Base-by-base conservation (phyloP, 495 filamentous ascomycete species). In the Usnea hakonensis region DNA sequence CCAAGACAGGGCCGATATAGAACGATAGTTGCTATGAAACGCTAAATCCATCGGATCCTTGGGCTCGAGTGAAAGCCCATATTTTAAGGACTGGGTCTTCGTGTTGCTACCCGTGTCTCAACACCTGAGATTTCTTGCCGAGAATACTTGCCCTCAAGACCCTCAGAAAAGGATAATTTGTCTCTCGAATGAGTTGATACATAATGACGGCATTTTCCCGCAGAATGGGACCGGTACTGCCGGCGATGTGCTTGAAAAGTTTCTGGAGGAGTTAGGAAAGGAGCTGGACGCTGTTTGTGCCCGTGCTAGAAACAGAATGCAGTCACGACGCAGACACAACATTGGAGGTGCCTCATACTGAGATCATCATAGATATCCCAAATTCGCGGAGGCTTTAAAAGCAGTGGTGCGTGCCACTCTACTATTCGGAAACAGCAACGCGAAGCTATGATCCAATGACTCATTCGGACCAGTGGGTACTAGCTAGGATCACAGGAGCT, bases 41-140 rank as follows among this genome's bases (percentile, higher is more conserved):
- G 35, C 21, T 2, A 57, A 4, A 23, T 11, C 43, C 43, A 6
- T 46, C n/a, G 43, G 43, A 46, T 21, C 43, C 43, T 30, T 19
- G 55, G 55, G 19, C 8, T 19, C 5, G 16, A 23, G 30, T 30
- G 36, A 30, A 4, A n/a, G 5, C 2, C 5, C 10, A 23, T 16
- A 41, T 11, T 56, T 57, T 10, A 57, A 57, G 38, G 55, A 57
- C 55, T 16, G 35, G 55, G 55, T 57, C 21, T 41, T 57, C 11
- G 13, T 57, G 36, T 23, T 57, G 21, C 36, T 57, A 21, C 55
- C 55, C 28, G 55, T 3, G 36, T 57, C 55, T 57, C 55, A 57
- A n/a, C 36, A 21, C 16, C 7, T 57, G 55, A 23, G 28, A 5
- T 57, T 57, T n/a, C 33, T 57, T 3, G 36, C 36, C 21, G 21